A percentile compares a stretch with the other conserved stretches of the same genome.
Evolutionary conservation across 2,329 filamentous ascomycete genomes (phyloP).

Genomic region (Aurifilum marmelostoma): DNA sequence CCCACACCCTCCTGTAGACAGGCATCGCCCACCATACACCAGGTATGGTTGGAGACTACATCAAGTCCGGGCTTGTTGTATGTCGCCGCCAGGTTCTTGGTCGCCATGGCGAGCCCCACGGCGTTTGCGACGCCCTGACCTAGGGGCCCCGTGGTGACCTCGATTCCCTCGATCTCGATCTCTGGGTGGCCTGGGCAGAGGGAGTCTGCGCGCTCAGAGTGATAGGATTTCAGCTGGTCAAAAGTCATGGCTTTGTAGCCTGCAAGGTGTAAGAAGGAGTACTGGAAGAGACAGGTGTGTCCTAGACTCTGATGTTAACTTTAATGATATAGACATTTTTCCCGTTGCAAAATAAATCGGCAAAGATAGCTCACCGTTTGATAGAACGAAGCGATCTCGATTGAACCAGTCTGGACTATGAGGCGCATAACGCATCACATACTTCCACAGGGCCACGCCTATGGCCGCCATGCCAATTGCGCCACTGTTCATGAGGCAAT

Average conservation of each 20-base stretch:
- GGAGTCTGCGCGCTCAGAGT: conserved; percentile 45
- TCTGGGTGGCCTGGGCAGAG: conserved; percentile 58
- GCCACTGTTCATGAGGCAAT: conserved; percentile 27
- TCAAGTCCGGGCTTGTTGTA: conserved; percentile 54
- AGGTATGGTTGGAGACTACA: conserved; percentile 53
- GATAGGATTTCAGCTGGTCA: conserved; percentile 57
- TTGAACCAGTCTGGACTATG: conserved; percentile 57
- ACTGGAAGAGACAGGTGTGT: conserved; percentile 55
- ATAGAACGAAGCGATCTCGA: conserved; percentile 62
- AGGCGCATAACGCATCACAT: conserved; percentile 62
- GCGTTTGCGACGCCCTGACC: conserved; percentile 61
- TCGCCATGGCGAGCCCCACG: conserved; percentile 58
- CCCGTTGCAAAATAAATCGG: too few species aligned
- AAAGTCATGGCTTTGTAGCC: conserved; percentile 56
- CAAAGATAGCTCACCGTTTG: conserved; percentile 46
- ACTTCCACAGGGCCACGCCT: conserved; percentile 55
- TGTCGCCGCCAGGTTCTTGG: conserved; percentile 54
- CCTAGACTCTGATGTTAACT: conserved; percentile 32
- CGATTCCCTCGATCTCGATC: conserved; percentile 57
- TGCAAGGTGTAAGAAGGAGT: conserved; percentile 52
- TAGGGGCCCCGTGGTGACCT: conserved; percentile 60
- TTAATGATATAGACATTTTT: too few species aligned
- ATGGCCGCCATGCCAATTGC: conserved; percentile 44
- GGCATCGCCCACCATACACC: conserved; percentile 59
- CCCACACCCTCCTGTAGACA: conserved; percentile 60